Conservation (phyloP, 345 rosid species). For the Pugionium dolabratum region DNA sequence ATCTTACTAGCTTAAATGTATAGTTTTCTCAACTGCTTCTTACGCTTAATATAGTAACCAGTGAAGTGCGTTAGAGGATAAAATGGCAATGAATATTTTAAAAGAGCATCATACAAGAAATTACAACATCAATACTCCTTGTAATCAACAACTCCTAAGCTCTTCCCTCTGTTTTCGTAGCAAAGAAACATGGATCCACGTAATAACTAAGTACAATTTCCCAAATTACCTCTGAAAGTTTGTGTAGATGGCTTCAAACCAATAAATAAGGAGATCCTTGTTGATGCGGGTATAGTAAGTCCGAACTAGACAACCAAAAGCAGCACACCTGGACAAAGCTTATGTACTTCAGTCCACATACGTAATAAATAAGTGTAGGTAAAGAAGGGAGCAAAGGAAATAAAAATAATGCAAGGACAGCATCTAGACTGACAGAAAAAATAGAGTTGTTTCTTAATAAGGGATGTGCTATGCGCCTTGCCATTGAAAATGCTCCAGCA, state of each 20-base stretch:
- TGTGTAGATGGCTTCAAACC: constrained; percentile 82
- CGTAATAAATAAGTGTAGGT: constrained; percentile 5
- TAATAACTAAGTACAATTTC: constrained; percentile 20
- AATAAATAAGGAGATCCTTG: constrained; percentile 59
- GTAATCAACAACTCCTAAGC: constrained; percentile 27
- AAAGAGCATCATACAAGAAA: constrained; percentile 25
- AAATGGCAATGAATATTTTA: constrained; percentile 17
- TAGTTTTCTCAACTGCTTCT: constrained; percentile 16
- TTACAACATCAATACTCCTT: constrained; percentile 19
- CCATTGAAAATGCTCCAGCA: constrained; percentile 4
- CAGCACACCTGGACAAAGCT: constrained; percentile 64
- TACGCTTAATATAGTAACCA: constrained; percentile 19
- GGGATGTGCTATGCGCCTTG: constrained; percentile 4
- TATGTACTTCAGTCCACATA: constrained; percentile 26
- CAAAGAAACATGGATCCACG: constrained; percentile 22
- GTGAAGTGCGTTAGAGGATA: constrained; percentile 9
- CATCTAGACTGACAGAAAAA: constrained; percentile 25
- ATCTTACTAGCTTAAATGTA: constrained; percentile 11
- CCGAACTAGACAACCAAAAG: constrained; percentile 66
- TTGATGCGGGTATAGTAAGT: constrained; percentile 59
- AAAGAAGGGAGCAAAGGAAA: constrained; percentile 7
- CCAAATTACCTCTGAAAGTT: constrained; percentile 74
- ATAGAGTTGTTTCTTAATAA: constrained; percentile 13
- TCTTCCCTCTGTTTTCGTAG: constrained; percentile 15
- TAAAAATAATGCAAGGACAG: constrained; percentile 16